Evolutionary conservation across 768 basidiomycete genomes (phyloP).

Genomic region (Phallus indusiatus): DNA sequence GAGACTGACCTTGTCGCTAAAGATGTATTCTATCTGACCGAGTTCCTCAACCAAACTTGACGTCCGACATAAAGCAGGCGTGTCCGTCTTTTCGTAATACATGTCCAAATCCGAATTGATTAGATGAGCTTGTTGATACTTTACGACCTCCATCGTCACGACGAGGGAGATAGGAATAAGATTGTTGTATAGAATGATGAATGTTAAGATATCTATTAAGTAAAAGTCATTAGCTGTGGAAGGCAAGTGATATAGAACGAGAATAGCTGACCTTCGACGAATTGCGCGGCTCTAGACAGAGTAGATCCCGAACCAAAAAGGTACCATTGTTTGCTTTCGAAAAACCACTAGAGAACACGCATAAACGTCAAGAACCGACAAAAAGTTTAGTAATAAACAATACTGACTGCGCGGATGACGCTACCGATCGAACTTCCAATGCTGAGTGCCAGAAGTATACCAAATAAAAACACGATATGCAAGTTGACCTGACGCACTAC

Average conservation of each 20-base stretch:
- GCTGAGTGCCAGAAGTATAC: conserved; percentile 77
- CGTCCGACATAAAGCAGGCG: conserved; percentile 94
- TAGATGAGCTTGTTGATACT: conserved; percentile 92
- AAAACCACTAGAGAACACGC: conserved; percentile 57
- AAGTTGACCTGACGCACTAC: conserved; percentile 94
- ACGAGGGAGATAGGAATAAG: conserved; percentile 98
- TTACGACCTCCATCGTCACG: conserved; percentile 99
- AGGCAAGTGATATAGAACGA: neutral
- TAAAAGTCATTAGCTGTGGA: conserved; percentile 14
- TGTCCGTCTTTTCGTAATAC: conserved; percentile 94
- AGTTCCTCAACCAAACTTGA: conserved; percentile 97
- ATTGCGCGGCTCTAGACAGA: conserved; percentile 59
- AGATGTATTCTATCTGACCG: conserved; percentile 95
- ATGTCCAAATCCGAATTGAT: conserved; percentile 98
- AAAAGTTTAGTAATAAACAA: neutral
- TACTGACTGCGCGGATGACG: conserved; percentile 66
- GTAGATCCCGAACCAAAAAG: conserved; percentile 49
- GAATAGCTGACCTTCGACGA: conserved; percentile 65
- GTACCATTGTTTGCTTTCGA: conserved; percentile 85
- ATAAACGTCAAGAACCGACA: neutral
- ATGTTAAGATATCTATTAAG: conserved; percentile 81
- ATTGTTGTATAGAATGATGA: conserved; percentile 98
- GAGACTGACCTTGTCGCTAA: conserved; percentile 62
- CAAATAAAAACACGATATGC: conserved; percentile 93
- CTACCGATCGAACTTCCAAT: conserved; percentile 88